Evolutionary conservation across 148 eudicot species (phyloP).

Genomic region (Vaccinium macrocarpon): DNA sequence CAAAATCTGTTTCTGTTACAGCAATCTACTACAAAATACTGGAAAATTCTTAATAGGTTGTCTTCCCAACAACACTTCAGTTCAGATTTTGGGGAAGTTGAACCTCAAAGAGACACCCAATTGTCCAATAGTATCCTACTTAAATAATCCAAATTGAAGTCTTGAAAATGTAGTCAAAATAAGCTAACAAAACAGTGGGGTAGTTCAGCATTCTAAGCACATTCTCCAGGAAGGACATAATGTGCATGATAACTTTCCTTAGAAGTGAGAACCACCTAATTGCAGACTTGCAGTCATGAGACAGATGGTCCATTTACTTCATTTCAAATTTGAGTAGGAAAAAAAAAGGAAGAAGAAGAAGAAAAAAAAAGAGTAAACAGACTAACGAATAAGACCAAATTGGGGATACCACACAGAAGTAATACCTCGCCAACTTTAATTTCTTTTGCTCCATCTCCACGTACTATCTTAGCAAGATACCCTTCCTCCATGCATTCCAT

Average conservation of each 20-base stretch:
- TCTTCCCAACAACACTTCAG: background rate
- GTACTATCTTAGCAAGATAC: constrained; percentile 82
- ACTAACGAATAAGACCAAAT: background rate
- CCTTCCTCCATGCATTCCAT: constrained; percentile 99
- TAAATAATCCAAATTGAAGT: background rate
- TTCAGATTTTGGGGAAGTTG: background rate
- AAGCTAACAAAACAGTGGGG: background rate
- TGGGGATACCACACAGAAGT: background rate
- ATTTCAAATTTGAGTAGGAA: background rate
- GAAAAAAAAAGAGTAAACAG: background rate
- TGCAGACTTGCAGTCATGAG: background rate
- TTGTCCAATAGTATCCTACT: background rate
- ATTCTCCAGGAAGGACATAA: background rate
- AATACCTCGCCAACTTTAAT: constrained; percentile 91
- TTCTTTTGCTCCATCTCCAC: constrained; percentile 77
- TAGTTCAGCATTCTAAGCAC: background rate
- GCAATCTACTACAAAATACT: background rate
- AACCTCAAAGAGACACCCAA: background rate
- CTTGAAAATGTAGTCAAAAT: background rate
- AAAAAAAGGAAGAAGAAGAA: background rate
- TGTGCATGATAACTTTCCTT: background rate
- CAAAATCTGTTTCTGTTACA: background rate
- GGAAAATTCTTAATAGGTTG: background rate
- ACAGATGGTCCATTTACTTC: background rate
- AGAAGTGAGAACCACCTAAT: background rate